phyloP scores from a whole-genome alignment of 2,329 filamentous ascomycete species.

The Epichloe gansuensis region DNA sequence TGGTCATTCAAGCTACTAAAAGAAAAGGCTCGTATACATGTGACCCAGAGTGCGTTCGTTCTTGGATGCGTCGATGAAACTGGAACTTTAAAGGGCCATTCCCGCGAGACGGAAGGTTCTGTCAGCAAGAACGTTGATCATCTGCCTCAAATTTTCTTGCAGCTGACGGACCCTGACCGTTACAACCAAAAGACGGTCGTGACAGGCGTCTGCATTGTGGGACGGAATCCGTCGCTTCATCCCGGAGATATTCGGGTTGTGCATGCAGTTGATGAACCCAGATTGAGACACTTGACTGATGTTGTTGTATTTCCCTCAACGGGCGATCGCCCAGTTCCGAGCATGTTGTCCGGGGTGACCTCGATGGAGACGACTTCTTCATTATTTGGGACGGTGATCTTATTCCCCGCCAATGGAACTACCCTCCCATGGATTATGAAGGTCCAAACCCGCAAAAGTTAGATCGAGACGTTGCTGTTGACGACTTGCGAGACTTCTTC shows the following conservation, averaged over 20 bases:
- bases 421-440: conserved; percentile 65
- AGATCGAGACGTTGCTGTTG: conserved; percentile 51
- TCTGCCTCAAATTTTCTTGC: conserved; percentile 81
- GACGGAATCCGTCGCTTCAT: conserved; percentile 87
- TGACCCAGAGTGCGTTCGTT: conserved; percentile 76
- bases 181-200: conserved; percentile 50
- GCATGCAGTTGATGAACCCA: conserved; percentile 61
- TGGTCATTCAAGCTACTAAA: conserved; percentile 87
- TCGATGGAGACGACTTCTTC: conserved; percentile 93
- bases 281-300: conserved; percentile 66
- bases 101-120: conserved; percentile 29
- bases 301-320: conserved; percentile 78
- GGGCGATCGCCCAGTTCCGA: conserved; percentile 74
- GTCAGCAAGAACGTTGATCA: conserved; percentile 32
- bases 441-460: conserved; percentile 43
- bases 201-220: conserved; percentile 68
- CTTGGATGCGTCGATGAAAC: conserved; percentile 87
- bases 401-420: conserved; percentile 58
- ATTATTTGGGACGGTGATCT: conserved; percentile 79
- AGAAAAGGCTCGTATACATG: conserved; percentile 76
- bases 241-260: conserved; percentile 87
- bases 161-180: conserved; percentile 51
- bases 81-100: conserved; percentile 59
- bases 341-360: conserved; percentile 95
- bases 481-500: conserved; percentile 75